Evolutionary conservation across 176 grass and related monocot genomes (phyloP).

Genomic region (Tuctoria greenei): DNA sequence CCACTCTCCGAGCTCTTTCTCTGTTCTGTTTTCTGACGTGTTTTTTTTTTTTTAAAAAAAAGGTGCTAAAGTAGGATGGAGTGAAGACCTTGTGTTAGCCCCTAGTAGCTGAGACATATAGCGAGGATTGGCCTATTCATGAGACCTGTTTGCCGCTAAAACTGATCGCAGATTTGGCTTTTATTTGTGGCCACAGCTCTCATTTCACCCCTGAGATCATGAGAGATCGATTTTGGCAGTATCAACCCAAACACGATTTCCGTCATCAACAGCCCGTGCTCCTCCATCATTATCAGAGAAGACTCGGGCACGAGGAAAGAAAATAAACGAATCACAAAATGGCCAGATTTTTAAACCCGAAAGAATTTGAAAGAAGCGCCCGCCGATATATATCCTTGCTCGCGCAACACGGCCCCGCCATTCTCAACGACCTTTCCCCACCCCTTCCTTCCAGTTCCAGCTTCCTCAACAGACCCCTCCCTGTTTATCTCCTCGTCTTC

Average conservation of each 20-base stretch:
- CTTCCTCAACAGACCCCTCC: neutral
- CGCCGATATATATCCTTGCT: neutral
- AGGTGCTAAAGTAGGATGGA: neutral
- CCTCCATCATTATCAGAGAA: neutral
- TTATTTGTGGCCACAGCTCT: no score
- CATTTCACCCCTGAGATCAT: no score
- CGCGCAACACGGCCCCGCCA: neutral
- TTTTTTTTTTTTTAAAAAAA: no score
- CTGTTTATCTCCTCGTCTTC: neutral
- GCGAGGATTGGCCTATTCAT: neutral
- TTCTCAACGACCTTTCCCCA: constrained; percentile 5
- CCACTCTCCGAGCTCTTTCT: no score
- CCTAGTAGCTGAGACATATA: neutral
- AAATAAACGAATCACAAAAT: neutral
- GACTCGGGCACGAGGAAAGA: neutral
- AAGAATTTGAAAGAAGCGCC: neutral
- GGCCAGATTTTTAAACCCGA: neutral
- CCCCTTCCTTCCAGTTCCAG: no score
- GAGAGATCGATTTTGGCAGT: no score
- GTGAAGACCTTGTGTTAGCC: neutral
- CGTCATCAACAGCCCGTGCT: neutral
- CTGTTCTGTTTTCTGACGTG: neutral
- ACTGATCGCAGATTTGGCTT: neutral
- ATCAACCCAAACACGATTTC: no score
- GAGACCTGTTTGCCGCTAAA: neutral